These are phyloP conservation scores for Parasitella parasitica DNA, from an alignment of 371 early-diverging fungal genomes.

Conservation along the genomic window DNA sequence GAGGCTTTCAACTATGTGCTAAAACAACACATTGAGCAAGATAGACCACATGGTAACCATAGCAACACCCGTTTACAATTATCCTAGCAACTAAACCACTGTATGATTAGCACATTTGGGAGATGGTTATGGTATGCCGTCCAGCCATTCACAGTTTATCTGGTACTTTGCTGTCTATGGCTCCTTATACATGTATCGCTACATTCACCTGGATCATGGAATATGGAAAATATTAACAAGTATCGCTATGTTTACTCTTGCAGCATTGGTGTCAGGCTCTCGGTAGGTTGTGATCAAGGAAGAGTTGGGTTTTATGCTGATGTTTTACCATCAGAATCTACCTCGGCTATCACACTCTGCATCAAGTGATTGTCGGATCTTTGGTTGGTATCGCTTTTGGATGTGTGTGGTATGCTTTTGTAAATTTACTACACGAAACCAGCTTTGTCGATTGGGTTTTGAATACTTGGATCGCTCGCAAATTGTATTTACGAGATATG, in stretches of 20 bases:
- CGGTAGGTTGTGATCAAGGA: slow-evolving; percentile 37
- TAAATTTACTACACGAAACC: slow-evolving; percentile 35
- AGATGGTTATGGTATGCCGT: slow-evolving; percentile 94
- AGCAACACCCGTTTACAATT: not conserved
- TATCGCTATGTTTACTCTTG: slow-evolving; percentile 33
- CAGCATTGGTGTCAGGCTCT: slow-evolving; percentile 53
- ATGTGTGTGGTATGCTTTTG: slow-evolving; percentile 56
- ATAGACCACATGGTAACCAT: slow-evolving; percentile 73
- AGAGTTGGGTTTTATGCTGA: not conserved
- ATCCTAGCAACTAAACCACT: not conserved
- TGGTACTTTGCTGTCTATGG: slow-evolving; percentile 76
- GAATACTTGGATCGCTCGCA: slow-evolving; percentile 36
- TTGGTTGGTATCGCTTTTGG: slow-evolving; percentile 63
- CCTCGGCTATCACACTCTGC: slow-evolving; percentile 77
- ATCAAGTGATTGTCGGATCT: slow-evolving; percentile 77
- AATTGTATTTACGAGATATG: slow-evolving; percentile 64
- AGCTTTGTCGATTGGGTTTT: slow-evolving; percentile 45
- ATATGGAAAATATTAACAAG: slow-evolving; percentile 46
- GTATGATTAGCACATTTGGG: slow-evolving; percentile 66
- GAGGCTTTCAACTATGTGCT: slow-evolving; percentile 74
- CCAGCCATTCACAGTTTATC: slow-evolving; percentile 92
- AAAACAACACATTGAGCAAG: slow-evolving; percentile 70
- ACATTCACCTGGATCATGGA: slow-evolving; percentile 33
- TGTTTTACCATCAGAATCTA: slow-evolving; percentile 60
- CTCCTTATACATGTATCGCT: slow-evolving; percentile 57